phyloP scores from a whole-genome alignment of 2,329 filamentous ascomycete species.

The Tolypocladium album region DNA sequence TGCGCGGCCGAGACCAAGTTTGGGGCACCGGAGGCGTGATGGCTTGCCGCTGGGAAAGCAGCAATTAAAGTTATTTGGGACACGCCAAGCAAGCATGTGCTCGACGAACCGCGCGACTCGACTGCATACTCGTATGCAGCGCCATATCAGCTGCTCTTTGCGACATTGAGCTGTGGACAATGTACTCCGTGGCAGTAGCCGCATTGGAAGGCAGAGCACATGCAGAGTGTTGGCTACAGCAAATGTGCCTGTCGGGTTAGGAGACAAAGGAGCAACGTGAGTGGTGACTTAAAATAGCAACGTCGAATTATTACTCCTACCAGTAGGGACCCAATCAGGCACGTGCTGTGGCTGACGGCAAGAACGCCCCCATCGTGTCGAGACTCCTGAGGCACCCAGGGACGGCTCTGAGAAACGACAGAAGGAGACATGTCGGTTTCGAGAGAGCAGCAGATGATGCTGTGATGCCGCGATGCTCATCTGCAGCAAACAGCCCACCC shows the following conservation, averaged over 20 bases:
- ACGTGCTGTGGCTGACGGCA: neutral
- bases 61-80: neutral
- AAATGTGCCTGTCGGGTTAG: neutral
- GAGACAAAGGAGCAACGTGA: too few species aligned
- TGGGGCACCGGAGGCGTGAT: neutral
- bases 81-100: neutral
- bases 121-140: neutral
- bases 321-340: too few species aligned
- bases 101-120: neutral
- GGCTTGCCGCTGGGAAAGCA: neutral
- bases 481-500: neutral
- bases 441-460: neutral
- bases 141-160: neutral
- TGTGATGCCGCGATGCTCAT: neutral
- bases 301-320: too few species aligned
- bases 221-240: neutral
- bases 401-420: neutral
- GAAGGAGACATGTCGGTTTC: neutral
- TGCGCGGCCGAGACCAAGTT: neutral
- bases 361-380: neutral
- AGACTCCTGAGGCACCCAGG: neutral
- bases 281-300: neutral
- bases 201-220: neutral
- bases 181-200: too few species aligned
- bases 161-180: neutral